Conservation (phyloP, 805 yeast genomes). For the Yamadazyma scolyti region DNA sequence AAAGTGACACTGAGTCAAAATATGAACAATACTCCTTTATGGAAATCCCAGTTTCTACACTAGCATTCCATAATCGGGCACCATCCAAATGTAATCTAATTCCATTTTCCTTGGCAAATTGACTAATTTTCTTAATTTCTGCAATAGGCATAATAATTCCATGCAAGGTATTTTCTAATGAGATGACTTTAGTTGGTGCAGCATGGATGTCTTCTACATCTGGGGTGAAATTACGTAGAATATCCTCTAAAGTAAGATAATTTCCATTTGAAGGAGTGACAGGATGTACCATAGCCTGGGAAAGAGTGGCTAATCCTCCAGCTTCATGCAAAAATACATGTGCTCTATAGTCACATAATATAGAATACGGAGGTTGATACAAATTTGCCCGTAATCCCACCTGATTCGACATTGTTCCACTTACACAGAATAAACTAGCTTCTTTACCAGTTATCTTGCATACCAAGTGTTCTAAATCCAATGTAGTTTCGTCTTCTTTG, state of each 20-base stretch:
- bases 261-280: conserved; percentile 30
- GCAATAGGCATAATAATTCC: conserved; percentile 40
- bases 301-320: conserved; percentile 40
- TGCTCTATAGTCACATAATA: conserved; percentile 35
- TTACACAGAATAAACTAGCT: conserved; percentile 38
- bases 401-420: conserved; percentile 42
- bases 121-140: conserved; percentile 33
- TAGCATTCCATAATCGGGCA: conserved; percentile 43
- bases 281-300: conserved; percentile 41
- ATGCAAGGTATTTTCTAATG: conserved; percentile 41
- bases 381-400: conserved; percentile 35
- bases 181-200: conserved; percentile 42
- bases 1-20: conserved; percentile 41
- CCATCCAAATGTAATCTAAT: conserved; percentile 41
- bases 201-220: conserved; percentile 44
- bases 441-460: conserved; percentile 35
- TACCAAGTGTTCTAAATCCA: conserved; percentile 29
- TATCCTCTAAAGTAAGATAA: conserved; percentile 35
- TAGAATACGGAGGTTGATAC: conserved; percentile 39
- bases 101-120: conserved; percentile 29
- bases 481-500: conserved; percentile 35
- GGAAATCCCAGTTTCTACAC: conserved; percentile 35
- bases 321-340: conserved; percentile 39
- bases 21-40: conserved; percentile 36
- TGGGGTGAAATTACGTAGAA: conserved; percentile 32